Conservation (phyloP, 257 asterid species). For the Cordia subcordata region DNA sequence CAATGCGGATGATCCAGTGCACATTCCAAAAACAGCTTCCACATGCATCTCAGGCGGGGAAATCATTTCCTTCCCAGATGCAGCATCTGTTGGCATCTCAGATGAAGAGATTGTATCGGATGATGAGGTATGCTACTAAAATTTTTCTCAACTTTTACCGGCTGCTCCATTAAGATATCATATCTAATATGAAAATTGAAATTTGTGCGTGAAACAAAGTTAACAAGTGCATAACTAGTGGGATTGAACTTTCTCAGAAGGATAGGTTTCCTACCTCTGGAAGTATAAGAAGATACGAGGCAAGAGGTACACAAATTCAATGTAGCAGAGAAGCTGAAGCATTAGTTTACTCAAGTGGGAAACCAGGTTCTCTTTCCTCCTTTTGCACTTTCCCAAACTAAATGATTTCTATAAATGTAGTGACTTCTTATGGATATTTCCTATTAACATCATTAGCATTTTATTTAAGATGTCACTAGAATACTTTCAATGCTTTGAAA, state of each 20-base stretch:
- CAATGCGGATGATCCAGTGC: conserved; percentile 29
- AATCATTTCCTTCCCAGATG: conserved; percentile 20
- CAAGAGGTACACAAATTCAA: conserved; percentile 38
- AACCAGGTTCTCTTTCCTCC: conserved; percentile 28
- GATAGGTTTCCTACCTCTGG: conserved; percentile 14
- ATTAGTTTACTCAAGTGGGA: conserved; percentile 38
- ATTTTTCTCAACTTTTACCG: conserved; percentile 1
- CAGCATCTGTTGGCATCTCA: conserved; percentile 29
- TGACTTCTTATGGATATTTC: neutral
- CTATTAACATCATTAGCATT: conserved; percentile 4
- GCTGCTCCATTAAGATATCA: neutral
- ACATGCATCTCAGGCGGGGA: conserved; percentile 25
- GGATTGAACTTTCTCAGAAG: conserved; percentile 37
- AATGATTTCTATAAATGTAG: conserved; percentile 47
- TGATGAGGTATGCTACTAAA: conserved; percentile 45
- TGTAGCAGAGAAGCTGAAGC: conserved; percentile 51
- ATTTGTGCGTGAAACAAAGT: neutral
- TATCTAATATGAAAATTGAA: neutral
- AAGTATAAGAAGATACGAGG: conserved; percentile 26
- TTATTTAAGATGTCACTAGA: conserved; percentile 1
- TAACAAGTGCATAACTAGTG: neutral
- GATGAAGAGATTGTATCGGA: conserved; percentile 51
- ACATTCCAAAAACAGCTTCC: conserved; percentile 19
- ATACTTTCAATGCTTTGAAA: neutral
- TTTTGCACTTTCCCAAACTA: conserved; percentile 34